A percentile compares a stretch with the other conserved stretches of the same genome.
These are phyloP conservation scores for Scenedesmus sp. DNA, from an alignment of 163 green algal species.

Conservation along the genomic window DNA sequence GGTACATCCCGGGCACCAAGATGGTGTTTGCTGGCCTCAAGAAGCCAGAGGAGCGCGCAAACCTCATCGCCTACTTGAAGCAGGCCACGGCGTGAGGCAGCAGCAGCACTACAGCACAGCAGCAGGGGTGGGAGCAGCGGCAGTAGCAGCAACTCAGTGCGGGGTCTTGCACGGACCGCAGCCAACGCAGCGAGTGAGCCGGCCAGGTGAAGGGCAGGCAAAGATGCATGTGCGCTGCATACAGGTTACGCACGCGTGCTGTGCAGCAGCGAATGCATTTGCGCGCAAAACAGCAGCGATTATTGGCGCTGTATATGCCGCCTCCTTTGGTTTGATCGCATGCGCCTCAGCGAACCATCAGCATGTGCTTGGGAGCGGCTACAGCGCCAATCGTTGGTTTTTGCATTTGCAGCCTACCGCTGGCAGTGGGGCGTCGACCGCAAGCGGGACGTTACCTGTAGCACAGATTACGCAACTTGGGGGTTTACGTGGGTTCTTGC, in stretches of 20 bases:
- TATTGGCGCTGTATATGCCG: too few relatives aligned
- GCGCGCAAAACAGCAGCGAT: too few relatives aligned
- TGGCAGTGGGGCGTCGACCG: not conserved
- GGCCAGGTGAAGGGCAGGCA: not conserved
- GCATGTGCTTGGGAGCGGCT: too few relatives aligned
- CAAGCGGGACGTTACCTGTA: not conserved
- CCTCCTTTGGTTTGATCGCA: too few relatives aligned
- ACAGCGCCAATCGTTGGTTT: too few relatives aligned
- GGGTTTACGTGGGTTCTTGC: constrained; percentile 19
- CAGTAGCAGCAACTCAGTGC: not conserved
- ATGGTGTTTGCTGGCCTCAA: constrained; percentile 99
- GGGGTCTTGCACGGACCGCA: not conserved
- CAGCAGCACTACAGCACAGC: not conserved
- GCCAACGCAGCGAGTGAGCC: not conserved
- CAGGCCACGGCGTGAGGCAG: constrained; percentile 3
- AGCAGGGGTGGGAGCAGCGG: constrained; percentile 8
- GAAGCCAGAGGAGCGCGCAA: constrained; percentile 93
- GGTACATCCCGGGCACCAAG: constrained; percentile 82
- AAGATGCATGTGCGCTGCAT: not conserved
- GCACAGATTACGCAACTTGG: not conserved
- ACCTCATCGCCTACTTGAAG: constrained; percentile 95
- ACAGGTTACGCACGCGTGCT: too few relatives aligned
- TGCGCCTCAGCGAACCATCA: too few relatives aligned
- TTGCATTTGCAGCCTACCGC: not conserved
- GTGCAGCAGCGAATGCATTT: too few relatives aligned